phyloP scores from a whole-genome alignment of 2,329 filamentous ascomycete genomes.

The Pyrenochaeta sp. region DNA sequence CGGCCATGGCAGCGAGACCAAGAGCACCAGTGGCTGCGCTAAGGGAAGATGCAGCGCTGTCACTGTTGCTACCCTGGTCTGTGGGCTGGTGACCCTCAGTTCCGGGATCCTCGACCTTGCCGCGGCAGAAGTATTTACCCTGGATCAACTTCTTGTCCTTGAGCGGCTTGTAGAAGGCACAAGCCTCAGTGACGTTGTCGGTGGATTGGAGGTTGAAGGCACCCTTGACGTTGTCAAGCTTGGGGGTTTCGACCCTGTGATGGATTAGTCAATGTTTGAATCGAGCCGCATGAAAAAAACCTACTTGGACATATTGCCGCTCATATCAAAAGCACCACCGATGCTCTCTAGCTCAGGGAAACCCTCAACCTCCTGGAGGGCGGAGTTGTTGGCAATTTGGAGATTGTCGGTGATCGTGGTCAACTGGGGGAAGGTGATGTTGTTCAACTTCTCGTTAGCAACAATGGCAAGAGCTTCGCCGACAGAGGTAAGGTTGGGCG shows the following conservation, averaged over 20 bases:
- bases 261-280: slow-evolving; percentile 39
- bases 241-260: slow-evolving; percentile 73
- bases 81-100: slow-evolving; percentile 47
- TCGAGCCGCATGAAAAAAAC: slow-evolving; percentile 47
- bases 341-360: slow-evolving; percentile 75
- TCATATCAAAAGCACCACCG: slow-evolving; percentile 81
- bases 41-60: slow-evolving; percentile 51
- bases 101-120: slow-evolving; percentile 49
- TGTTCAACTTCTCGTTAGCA: slow-evolving; percentile 67
- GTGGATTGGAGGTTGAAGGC: slow-evolving; percentile 61
- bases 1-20: slow-evolving; percentile 57
- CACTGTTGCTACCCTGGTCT: slow-evolving; percentile 36
- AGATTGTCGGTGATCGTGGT: slow-evolving; percentile 78
- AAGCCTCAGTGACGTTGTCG: slow-evolving; percentile 51
- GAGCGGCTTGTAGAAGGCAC: slow-evolving; percentile 53
- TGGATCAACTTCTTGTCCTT: slow-evolving; percentile 53
- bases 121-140: slow-evolving; percentile 54
- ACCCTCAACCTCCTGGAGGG: slow-evolving; percentile 69
- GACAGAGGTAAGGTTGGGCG: slow-evolving; percentile 76
- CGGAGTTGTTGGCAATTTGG: slow-evolving; percentile 89
- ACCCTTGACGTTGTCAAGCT: slow-evolving; percentile 56
- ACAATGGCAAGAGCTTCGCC: slow-evolving; percentile 66
- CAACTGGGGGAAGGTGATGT: slow-evolving; percentile 78
- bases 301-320: slow-evolving; percentile 84
- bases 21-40: slow-evolving; percentile 54